phyloP scores from a whole-genome alignment of 441 rosid genomes.

The Pelargonium citronellum region DNA sequence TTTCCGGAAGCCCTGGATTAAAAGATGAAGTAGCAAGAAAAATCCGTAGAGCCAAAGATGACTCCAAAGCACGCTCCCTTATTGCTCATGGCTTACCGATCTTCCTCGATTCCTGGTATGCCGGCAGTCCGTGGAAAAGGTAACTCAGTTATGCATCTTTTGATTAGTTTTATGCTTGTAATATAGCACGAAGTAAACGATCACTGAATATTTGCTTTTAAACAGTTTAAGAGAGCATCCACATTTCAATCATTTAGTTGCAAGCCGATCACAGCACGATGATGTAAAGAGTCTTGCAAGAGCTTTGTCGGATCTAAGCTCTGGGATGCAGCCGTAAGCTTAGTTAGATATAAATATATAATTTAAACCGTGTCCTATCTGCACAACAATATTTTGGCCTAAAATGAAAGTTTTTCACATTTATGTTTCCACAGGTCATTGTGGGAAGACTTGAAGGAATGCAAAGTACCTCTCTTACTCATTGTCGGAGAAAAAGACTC shows the following conservation, averaged over 20 bases:
- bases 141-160: slow-evolving; percentile 24
- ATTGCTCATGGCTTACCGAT: slow-evolving; percentile 50
- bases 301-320: slow-evolving; percentile 67
- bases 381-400: background rate
- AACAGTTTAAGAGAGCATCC: slow-evolving; percentile 86
- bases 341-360: background rate
- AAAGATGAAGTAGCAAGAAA: slow-evolving; percentile 48
- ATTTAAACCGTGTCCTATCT: background rate
- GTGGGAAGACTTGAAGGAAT: slow-evolving; percentile 76
- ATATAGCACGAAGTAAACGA: background rate
- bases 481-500: slow-evolving; percentile 61
- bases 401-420: background rate
- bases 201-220: slow-evolving; percentile 20
- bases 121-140: slow-evolving; percentile 81
- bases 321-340: slow-evolving; percentile 86
- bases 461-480: slow-evolving; percentile 46
- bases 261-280: slow-evolving; percentile 51
- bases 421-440: slow-evolving; percentile 42
- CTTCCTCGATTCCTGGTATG: slow-evolving; percentile 72
- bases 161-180: background rate
- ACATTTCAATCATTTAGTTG: slow-evolving; percentile 41
- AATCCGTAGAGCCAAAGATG: slow-evolving; percentile 68
- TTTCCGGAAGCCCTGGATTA: slow-evolving; percentile 92
- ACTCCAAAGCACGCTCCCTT: slow-evolving; percentile 52
- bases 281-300: slow-evolving; percentile 58